Percentiles rank a stretch among this genome's conserved stretches.
phyloP scores from a whole-genome alignment of 2,329 filamentous ascomycete species.

The Stemphylium vesicarium region DNA sequence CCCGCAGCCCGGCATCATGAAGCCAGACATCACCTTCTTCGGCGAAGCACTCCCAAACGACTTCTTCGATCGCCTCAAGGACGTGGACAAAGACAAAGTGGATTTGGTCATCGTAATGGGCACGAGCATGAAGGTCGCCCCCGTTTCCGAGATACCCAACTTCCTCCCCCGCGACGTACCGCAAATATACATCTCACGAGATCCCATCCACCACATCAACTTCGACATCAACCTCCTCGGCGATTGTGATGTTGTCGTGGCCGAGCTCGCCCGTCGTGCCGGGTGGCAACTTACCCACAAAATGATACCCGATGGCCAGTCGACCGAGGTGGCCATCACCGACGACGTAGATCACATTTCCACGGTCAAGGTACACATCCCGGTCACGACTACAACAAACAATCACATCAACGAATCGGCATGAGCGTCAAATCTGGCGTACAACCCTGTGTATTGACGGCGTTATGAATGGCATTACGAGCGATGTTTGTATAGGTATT shows the following conservation, averaged over 20 bases:
- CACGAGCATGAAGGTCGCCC: constrained; percentile 93
- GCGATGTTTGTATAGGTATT: constrained; percentile 12
- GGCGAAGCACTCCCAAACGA: constrained; percentile 85
- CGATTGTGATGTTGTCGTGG: constrained; percentile 88
- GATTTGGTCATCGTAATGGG: constrained; percentile 96
- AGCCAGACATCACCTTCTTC: constrained; percentile 97
- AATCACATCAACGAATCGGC: constrained; percentile 15
- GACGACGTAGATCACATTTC: constrained; percentile 41
- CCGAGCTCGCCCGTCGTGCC: constrained; percentile 81
- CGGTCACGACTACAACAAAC: constrained; percentile 24
- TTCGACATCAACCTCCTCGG: constrained; percentile 98
- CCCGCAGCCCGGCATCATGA: constrained; percentile 81
- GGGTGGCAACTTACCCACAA: constrained; percentile 82
- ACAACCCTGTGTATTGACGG: constrained; percentile 14
- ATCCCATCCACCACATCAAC: constrained; percentile 84
- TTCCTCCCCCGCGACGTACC: constrained; percentile 80
- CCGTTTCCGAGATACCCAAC: constrained; percentile 88
- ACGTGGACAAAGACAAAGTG: constrained; percentile 77
- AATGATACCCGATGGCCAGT: constrained; percentile 76
- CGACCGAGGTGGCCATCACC: constrained; percentile 60
- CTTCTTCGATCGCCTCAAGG: constrained; percentile 81
- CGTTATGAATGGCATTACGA: constrained; percentile 13
- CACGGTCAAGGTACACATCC: constrained; percentile 33
- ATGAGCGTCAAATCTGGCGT: constrained; percentile 11
- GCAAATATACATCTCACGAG: constrained; percentile 87